Conservation (phyloP, 768 basidiomycete species). For the Leucosporidium scottii region DNA sequence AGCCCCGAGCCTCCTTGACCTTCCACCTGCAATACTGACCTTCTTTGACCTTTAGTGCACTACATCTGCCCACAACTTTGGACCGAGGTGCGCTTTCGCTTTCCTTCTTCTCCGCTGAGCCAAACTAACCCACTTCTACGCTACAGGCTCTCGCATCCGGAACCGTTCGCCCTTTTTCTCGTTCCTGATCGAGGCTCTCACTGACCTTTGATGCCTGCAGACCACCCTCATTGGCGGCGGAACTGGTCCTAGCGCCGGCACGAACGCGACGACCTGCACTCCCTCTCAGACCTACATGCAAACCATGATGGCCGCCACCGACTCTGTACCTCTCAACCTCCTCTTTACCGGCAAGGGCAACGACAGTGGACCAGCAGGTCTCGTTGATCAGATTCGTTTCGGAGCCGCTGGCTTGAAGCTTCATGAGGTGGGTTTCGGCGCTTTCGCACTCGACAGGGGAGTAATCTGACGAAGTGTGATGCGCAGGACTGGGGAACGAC, state of each 20-base stretch:
- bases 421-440: constrained; percentile 55
- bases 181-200: not conserved
- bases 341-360: constrained; percentile 96
- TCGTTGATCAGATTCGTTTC: constrained; percentile 73
- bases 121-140: not conserved
- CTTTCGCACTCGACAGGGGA: not conserved
- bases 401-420: constrained; percentile 87
- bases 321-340: constrained; percentile 80
- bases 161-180: constrained; percentile 11
- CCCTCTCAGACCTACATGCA: constrained; percentile 80
- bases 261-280: constrained; percentile 92
- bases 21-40: too few relatives aligned
- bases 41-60: constrained; percentile 53
- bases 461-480: not conserved
- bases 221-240: constrained; percentile 96
- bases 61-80: constrained; percentile 94
- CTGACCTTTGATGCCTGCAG: constrained; percentile 50
- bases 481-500: constrained; percentile 83
- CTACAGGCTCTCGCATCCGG: constrained; percentile 22
- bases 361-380: constrained; percentile 64
- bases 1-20: too few relatives aligned
- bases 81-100: constrained; percentile 53
- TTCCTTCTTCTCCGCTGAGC: not conserved
- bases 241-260: constrained; percentile 83
- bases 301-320: constrained; percentile 86